A percentile compares a stretch with the other conserved stretches of the same genome.
Evolutionary conservation across 345 rosid genomes (phyloP).

Genomic region (Dovyalis caffra): DNA sequence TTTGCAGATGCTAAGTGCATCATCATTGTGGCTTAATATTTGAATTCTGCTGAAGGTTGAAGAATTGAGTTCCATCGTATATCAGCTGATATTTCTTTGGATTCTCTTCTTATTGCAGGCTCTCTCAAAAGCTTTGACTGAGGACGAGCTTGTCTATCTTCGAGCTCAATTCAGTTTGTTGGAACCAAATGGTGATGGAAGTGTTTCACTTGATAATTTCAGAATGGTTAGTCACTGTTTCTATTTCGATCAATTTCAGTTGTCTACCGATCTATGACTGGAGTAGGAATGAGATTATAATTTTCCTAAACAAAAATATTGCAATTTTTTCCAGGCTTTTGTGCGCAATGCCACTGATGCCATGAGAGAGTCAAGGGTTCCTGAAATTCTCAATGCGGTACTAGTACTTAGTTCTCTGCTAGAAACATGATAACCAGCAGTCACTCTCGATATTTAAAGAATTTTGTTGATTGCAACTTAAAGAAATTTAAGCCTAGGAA

Average conservation of each 20-base stretch:
- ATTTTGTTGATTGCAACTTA: background rate
- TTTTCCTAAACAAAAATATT: background rate
- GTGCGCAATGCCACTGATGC: slow-evolving; percentile 68
- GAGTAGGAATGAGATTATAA: background rate
- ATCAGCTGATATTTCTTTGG: slow-evolving; percentile 3
- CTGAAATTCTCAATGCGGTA: slow-evolving; percentile 70
- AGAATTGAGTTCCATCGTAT: background rate
- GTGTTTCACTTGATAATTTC: slow-evolving; percentile 68
- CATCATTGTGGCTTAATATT: background rate
- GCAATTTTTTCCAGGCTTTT: slow-evolving; percentile 59
- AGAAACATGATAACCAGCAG: background rate
- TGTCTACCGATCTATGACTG: background rate
- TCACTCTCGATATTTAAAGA: background rate
- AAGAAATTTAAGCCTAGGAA: background rate
- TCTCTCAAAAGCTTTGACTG: slow-evolving; percentile 86
- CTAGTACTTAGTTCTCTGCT: slow-evolving; percentile 8
- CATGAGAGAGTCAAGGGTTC: slow-evolving; percentile 77
- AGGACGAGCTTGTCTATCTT: slow-evolving; percentile 75
- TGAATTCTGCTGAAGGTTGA: background rate
- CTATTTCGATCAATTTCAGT: background rate
- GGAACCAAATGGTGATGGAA: slow-evolving; percentile 80
- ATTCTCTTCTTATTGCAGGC: slow-evolving; percentile 50
- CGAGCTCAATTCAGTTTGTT: slow-evolving; percentile 72
- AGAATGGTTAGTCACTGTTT: slow-evolving; percentile 47
- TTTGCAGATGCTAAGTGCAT: background rate